Conservation (phyloP, 345 rosid species). For the Eucalyptus leucophloia region DNA sequence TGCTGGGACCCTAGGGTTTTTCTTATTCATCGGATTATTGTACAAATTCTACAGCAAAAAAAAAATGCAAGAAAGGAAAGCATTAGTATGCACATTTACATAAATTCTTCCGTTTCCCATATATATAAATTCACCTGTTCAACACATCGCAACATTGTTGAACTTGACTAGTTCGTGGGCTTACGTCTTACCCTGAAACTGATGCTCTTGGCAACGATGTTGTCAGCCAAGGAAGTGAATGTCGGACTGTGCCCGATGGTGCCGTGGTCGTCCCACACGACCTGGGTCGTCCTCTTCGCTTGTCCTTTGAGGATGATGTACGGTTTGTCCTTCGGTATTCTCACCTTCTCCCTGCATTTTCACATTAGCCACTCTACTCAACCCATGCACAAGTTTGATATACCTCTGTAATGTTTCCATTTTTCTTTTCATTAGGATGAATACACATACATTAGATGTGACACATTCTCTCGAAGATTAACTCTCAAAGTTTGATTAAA, state of each 20-base stretch:
- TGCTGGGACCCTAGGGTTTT: conserved; percentile 1
- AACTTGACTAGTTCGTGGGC: background rate
- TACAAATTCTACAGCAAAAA: conserved; percentile 13
- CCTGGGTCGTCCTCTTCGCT: conserved; percentile 30
- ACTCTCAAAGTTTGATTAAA: background rate
- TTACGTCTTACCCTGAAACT: conserved; percentile 26
- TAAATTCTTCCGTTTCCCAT: background rate
- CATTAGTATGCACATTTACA: background rate
- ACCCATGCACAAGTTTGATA: background rate
- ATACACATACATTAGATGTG: background rate
- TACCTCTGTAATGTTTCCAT: background rate
- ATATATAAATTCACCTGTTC: background rate
- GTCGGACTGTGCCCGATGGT: conserved; percentile 39
- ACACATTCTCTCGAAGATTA: background rate
- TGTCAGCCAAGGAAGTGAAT: conserved; percentile 41
- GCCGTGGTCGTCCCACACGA: conserved; percentile 61
- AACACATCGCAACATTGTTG: background rate
- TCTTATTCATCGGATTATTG: background rate
- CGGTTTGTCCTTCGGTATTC: conserved; percentile 52
- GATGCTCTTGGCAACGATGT: conserved; percentile 38
- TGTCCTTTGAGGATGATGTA: conserved; percentile 45
- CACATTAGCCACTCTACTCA: background rate
- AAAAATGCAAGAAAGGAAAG: background rate
- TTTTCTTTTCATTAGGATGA: background rate
- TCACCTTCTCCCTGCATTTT: conserved; percentile 56